Conservation (phyloP, 768 basidiomycete species). For the Suillus ampliporus region DNA sequence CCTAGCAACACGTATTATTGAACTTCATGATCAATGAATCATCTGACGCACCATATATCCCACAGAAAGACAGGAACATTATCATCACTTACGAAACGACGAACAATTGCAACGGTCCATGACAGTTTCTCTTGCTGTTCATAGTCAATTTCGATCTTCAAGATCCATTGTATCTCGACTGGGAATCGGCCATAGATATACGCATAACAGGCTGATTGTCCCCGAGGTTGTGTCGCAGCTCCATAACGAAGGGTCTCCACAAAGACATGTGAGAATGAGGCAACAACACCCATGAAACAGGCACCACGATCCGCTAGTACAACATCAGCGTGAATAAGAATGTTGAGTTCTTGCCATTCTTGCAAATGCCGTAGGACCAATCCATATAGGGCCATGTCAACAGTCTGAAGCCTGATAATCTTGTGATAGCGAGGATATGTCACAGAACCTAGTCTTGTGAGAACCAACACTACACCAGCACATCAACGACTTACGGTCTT, state of each 20-base stretch:
- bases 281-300: neutral
- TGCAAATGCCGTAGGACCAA: too few species aligned
- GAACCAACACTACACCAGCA: too few species aligned
- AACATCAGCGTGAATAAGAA: neutral
- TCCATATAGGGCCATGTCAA: too few species aligned
- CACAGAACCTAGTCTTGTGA: too few species aligned
- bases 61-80: neutral
- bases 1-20: neutral
- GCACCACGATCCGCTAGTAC: neutral
- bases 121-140: neutral
- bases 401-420: too few species aligned
- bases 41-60: neutral
- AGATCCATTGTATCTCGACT: neutral
- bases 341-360: neutral
- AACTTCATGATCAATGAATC: too few species aligned
- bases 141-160: neutral
- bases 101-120: neutral
- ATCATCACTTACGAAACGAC: neutral
- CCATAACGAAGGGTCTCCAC: neutral
- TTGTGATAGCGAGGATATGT: too few species aligned
- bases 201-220: neutral
- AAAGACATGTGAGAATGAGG: neutral
- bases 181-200: neutral
- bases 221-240: neutral
- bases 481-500: too few species aligned